Evolutionary conservation across 2,329 filamentous ascomycete species (phyloP).

Genomic region (Bipolaris victoriae): DNA sequence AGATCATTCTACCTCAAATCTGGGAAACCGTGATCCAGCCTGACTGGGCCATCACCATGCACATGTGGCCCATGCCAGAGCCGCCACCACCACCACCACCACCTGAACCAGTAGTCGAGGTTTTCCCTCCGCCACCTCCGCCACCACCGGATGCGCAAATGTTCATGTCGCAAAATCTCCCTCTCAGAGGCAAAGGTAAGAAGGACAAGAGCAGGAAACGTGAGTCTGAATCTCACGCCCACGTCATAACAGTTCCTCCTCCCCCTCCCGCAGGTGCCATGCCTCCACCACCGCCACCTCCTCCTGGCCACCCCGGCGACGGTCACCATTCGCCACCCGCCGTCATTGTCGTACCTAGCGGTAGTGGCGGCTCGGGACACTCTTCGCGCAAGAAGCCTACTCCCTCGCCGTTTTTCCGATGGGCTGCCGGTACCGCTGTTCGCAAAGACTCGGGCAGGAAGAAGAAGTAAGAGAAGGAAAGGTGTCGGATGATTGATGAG

Average conservation of each 20-base stretch:
- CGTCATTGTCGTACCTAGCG: conserved; percentile 14
- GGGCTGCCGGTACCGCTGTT: conserved; percentile 25
- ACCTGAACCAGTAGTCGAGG: conserved; percentile 17
- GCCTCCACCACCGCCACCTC: conserved; percentile 15
- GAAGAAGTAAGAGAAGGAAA: conserved; percentile 8
- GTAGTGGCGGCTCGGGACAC: conserved; percentile 6
- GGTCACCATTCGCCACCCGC: conserved; percentile 17
- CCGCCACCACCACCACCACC: conserved; percentile 22
- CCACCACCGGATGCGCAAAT: conserved; percentile 23
- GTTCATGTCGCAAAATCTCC: conserved; percentile 22
- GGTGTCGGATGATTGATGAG: too few relatives aligned
- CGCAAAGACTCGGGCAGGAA: conserved; percentile 12
- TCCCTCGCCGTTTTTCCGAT: conserved; percentile 28
- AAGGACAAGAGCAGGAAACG: conserved; percentile 25
- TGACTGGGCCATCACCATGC: conserved; percentile 57
- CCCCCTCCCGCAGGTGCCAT: conserved; percentile 7
- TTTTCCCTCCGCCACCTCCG: conserved; percentile 21
- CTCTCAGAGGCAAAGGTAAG: conserved; percentile 21
- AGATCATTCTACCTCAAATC: conserved; percentile 58
- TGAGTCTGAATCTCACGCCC: conserved; percentile 15
- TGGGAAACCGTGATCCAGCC: conserved; percentile 58
- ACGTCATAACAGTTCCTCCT: conserved; percentile 19
- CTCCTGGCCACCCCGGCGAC: conserved; percentile 11
- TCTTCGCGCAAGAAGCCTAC: conserved; percentile 18
- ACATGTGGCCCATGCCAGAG: conserved; percentile 57